Evolutionary conservation across 495 filamentous ascomycete species (phyloP).

Genomic region (Cryomyces antarcticus): DNA sequence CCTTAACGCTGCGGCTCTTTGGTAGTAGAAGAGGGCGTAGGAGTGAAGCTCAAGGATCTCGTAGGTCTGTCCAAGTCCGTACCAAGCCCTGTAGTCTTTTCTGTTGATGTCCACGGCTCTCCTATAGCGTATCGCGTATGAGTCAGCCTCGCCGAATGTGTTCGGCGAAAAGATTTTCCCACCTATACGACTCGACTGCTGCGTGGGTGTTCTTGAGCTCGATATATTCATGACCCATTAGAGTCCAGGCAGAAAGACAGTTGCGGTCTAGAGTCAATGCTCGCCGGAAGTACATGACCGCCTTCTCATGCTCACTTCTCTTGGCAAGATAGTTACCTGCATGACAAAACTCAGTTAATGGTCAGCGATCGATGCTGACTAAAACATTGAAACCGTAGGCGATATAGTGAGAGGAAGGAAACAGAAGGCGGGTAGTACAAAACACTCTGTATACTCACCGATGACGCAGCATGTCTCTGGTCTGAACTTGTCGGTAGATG

Average conservation of each 20-base stretch:
- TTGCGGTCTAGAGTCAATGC: slow-evolving; percentile 84
- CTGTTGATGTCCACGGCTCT: slow-evolving; percentile 92
- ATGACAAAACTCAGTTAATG: no score
- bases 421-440: no score
- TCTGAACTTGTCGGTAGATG: slow-evolving; percentile 80
- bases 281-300: slow-evolving; percentile 91
- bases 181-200: slow-evolving; percentile 74
- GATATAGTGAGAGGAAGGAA: no score
- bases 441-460: slow-evolving; percentile 20
- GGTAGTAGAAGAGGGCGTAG: slow-evolving; percentile 94
- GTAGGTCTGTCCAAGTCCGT: slow-evolving; percentile 90
- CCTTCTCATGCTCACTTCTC: slow-evolving; percentile 89
- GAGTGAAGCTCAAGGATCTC: slow-evolving; percentile 95
- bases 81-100: slow-evolving; percentile 96
- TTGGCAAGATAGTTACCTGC: slow-evolving; percentile 71
- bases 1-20: slow-evolving; percentile 77
- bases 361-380: no score
- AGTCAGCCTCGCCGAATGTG: no score
- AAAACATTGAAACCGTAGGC: no score
- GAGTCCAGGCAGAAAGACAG: slow-evolving; percentile 88
- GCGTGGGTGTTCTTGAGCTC: slow-evolving; percentile 99
- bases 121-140: slow-evolving; percentile 17
- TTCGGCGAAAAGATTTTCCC: no score
- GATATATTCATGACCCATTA: slow-evolving; percentile 98
- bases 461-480: slow-evolving; percentile 94